A percentile compares a stretch with the other conserved stretches of the same genome.
Conservation (phyloP, 495 filamentous ascomycete genomes). For the Annulohypoxylon nitens region DNA sequence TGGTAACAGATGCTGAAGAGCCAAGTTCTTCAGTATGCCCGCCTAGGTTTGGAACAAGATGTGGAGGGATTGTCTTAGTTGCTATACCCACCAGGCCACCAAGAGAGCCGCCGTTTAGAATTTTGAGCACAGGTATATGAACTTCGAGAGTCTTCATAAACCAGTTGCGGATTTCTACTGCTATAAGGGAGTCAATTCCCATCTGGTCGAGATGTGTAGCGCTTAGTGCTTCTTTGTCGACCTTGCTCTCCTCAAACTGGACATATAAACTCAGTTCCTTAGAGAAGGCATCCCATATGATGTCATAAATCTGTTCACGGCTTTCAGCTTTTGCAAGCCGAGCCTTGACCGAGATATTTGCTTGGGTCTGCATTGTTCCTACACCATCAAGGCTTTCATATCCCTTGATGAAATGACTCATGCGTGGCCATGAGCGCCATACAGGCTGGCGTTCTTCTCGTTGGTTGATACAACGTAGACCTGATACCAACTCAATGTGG, state of each 20-base stretch:
- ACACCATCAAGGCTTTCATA: neutral
- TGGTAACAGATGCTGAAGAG: neutral
- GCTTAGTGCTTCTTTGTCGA: neutral
- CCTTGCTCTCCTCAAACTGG: neutral
- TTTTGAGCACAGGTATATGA: slow-evolving; percentile 64
- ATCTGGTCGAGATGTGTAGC: neutral
- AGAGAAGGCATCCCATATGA: neutral
- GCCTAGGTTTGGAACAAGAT: neutral
- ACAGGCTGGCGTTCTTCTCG: neutral
- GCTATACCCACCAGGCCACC: neutral
- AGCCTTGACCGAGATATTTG: neutral
- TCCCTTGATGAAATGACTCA: neutral
- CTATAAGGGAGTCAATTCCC: slow-evolving; percentile 48
- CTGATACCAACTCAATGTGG: neutral
- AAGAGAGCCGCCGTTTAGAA: slow-evolving; percentile 56
- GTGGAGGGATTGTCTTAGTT: neutral
- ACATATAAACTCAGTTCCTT: neutral
- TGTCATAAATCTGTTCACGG: neutral
- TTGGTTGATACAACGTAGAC: neutral
- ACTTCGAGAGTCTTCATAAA: slow-evolving; percentile 53
- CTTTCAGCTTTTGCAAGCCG: neutral
- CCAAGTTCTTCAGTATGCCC: neutral
- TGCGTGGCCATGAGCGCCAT: neutral
- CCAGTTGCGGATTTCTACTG: slow-evolving; percentile 61
- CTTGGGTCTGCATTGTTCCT: neutral